These are phyloP conservation scores for Capsella rubella DNA, from an alignment of 441 rosid genomes.

Conservation along the genomic window DNA sequence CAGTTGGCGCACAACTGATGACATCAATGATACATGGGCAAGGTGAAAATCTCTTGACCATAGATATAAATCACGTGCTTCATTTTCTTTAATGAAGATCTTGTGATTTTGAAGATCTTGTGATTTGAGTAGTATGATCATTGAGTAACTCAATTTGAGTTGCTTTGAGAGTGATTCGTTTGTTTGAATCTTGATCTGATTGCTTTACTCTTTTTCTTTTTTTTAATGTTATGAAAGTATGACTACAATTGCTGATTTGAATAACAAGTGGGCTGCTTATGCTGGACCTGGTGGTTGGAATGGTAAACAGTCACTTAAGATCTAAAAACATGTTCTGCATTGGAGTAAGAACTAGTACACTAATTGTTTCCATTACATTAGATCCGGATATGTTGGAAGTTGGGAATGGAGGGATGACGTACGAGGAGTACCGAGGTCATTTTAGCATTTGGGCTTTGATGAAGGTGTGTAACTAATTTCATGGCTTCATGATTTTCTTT, in stretches of 20 bases:
- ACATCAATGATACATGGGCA: slow-evolving; percentile 94
- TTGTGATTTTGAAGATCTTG: slow-evolving; percentile 25
- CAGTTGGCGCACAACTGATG: slow-evolving; percentile 98
- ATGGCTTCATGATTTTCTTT: not conserved
- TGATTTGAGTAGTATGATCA: slow-evolving; percentile 20
- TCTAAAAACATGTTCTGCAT: not conserved
- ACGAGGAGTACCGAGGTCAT: slow-evolving; percentile 85
- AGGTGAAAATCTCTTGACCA: slow-evolving; percentile 60
- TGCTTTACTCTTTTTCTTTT: slow-evolving; percentile 5
- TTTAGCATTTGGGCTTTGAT: slow-evolving; percentile 98
- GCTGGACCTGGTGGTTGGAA: slow-evolving; percentile 99
- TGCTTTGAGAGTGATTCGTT: not conserved
- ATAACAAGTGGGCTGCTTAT: slow-evolving; percentile 94
- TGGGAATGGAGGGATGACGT: slow-evolving; percentile 99
- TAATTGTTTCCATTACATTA: slow-evolving; percentile 40
- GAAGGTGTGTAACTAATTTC: slow-evolving; percentile 57
- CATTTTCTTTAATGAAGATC: slow-evolving; percentile 13
- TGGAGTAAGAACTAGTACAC: slow-evolving; percentile 8
- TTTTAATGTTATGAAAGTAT: slow-evolving; percentile 55
- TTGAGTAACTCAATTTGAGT: not conserved
- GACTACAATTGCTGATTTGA: slow-evolving; percentile 89
- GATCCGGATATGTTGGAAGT: slow-evolving; percentile 99
- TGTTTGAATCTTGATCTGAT: slow-evolving; percentile 11
- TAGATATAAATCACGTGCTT: slow-evolving; percentile 4
- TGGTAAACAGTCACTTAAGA: slow-evolving; percentile 55